Percentiles rank a stretch among this genome's conserved stretches.
Evolutionary conservation across 805 yeast species (phyloP).

Genomic region (Starmerella khaoyaiensis): DNA sequence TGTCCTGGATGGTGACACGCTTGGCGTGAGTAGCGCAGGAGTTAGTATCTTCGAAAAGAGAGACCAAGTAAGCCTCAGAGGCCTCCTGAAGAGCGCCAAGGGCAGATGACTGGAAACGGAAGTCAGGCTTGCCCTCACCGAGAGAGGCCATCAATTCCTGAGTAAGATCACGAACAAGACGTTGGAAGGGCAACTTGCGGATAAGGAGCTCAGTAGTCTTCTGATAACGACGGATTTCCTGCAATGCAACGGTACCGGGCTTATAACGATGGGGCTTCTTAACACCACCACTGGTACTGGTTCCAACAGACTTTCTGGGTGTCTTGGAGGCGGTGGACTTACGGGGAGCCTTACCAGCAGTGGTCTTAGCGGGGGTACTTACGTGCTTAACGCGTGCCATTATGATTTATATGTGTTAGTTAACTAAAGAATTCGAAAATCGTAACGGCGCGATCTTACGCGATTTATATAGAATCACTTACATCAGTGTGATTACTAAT

Average conservation of each 20-base stretch:
- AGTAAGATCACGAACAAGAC: slow-evolving; percentile 80
- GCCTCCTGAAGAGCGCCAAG: slow-evolving; percentile 86
- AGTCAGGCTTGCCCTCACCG: slow-evolving; percentile 25
- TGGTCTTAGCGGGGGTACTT: slow-evolving; percentile 62
- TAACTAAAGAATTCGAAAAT: too few species aligned
- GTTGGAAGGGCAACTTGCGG: slow-evolving; percentile 84
- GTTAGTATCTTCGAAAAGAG: slow-evolving; percentile 79
- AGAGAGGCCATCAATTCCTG: slow-evolving; percentile 71
- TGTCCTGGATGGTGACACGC: slow-evolving; percentile 87
- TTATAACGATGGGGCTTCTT: slow-evolving; percentile 88
- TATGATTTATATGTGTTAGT: slow-evolving; percentile 10
- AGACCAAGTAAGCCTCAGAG: slow-evolving; percentile 77
- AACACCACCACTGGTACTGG: slow-evolving; percentile 71
- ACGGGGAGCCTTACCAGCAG: slow-evolving; percentile 91
- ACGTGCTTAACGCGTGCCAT: slow-evolving; percentile 46
- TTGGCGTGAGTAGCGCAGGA: slow-evolving; percentile 87
- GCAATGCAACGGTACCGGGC: slow-evolving; percentile 90
- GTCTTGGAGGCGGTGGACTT: slow-evolving; percentile 84
- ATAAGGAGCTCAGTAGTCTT: slow-evolving; percentile 75
- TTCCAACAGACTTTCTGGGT: slow-evolving; percentile 79
- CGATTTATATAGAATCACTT: too few species aligned
- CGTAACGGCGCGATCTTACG: too few species aligned
- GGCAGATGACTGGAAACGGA: slow-evolving; percentile 81
- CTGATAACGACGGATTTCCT: slow-evolving; percentile 87
- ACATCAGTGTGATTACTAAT: too few species aligned